Evolutionary conservation across 257 asterid species (phyloP).

Genomic region (Solanum corneliomulleri): DNA sequence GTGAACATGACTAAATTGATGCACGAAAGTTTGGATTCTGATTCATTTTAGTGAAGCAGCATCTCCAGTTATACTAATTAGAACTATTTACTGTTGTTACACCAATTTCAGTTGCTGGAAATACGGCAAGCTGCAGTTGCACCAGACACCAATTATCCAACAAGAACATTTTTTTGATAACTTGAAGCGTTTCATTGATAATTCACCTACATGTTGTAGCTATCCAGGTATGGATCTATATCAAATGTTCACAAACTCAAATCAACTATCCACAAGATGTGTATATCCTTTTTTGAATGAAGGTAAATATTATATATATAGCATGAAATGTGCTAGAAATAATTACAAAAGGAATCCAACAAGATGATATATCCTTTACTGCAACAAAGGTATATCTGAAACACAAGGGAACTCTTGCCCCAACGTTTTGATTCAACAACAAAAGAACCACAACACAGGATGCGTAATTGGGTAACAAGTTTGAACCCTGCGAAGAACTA

Average conservation of each 20-base stretch:
- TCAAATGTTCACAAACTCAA: background rate
- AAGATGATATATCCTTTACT: background rate
- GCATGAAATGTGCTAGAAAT: background rate
- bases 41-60: background rate
- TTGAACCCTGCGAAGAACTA: background rate
- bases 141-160: background rate
- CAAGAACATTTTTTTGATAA: background rate
- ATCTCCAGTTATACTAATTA: background rate
- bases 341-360: background rate
- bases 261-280: background rate
- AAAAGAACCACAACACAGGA: background rate
- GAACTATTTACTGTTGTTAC: background rate
- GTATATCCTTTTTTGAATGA: background rate
- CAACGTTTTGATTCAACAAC: background rate
- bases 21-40: background rate
- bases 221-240: background rate
- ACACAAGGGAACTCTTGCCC: background rate
- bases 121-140: background rate
- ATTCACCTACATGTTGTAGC: background rate
- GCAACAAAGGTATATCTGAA: background rate
- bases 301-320: background rate
- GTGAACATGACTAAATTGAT: background rate
- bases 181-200: background rate
- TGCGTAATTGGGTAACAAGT: background rate
- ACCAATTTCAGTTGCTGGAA: background rate